Conservation (phyloP, 106 monocot genomes). For the Dendrobium officinale region DNA sequence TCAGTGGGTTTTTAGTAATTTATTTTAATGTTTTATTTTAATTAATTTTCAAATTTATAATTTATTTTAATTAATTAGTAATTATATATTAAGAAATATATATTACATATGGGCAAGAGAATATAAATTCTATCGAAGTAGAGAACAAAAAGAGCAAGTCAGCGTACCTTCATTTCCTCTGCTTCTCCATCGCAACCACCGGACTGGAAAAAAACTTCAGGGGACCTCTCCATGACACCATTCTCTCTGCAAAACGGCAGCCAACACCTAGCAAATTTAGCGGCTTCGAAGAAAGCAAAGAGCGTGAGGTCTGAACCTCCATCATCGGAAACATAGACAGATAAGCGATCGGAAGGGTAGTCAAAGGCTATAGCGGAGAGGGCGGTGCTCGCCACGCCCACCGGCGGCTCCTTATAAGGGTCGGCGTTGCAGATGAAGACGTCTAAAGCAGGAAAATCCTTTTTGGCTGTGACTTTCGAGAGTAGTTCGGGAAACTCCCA, state of each 20-base stretch:
- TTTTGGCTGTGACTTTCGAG: not conserved
- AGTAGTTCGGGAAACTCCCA: slow-evolving; percentile 38
- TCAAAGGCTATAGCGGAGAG: slow-evolving; percentile 75
- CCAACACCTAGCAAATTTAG: no score
- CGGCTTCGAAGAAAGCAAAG: slow-evolving; percentile 46
- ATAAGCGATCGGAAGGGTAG: slow-evolving; percentile 51
- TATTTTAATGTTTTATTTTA: no score
- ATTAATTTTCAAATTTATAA: no score
- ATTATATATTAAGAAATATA: no score
- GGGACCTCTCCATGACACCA: slow-evolving; percentile 22
- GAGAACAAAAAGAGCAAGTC: no score
- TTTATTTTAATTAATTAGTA: no score
- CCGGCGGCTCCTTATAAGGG: slow-evolving; percentile 65
- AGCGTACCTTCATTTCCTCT: slow-evolving; percentile 51
- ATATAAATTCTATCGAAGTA: no score
- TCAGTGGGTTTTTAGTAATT: no score
- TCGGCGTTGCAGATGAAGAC: slow-evolving; percentile 79
- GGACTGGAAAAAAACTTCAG: slow-evolving; percentile 47
- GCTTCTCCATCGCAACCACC: not conserved
- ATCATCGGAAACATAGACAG: slow-evolving; percentile 77
- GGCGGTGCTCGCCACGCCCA: slow-evolving; percentile 45
- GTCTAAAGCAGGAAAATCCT: slow-evolving; percentile 36
- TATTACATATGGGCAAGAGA: no score
- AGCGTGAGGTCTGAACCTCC: slow-evolving; percentile 59
- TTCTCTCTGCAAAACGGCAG: slow-evolving; percentile 59